Conservation (phyloP, 2,329 filamentous ascomycete genomes). For the Simplicillium sp. region DNA sequence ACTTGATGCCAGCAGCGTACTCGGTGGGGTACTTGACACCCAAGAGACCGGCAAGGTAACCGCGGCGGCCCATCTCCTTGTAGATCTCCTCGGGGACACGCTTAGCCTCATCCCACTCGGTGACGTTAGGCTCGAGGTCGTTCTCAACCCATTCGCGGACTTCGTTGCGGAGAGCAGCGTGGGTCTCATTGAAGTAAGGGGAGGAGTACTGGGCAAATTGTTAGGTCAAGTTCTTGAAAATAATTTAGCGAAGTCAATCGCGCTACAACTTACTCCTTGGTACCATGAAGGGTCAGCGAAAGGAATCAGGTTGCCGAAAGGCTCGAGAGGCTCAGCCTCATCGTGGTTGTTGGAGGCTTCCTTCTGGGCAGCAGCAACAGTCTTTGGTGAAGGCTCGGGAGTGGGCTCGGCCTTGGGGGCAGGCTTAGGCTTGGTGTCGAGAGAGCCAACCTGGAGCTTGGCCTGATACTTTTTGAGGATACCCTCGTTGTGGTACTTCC, state of each 20-base stretch:
- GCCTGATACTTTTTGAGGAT: constrained; percentile 80
- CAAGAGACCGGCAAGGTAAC: constrained; percentile 86
- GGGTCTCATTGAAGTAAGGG: constrained; percentile 91
- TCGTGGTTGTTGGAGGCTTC: constrained; percentile 34
- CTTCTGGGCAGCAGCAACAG: constrained; percentile 28
- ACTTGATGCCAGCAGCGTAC: constrained; percentile 61
- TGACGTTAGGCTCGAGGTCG: constrained; percentile 83
- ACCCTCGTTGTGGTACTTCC: constrained; percentile 74
- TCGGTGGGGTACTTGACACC: constrained; percentile 74
- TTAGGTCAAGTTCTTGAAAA: background rate
- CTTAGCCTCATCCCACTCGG: constrained; percentile 95
- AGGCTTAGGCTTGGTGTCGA: constrained; percentile 76
- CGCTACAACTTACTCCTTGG: constrained; percentile 49
- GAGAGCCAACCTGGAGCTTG: constrained; percentile 72
- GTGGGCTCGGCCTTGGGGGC: constrained; percentile 41
- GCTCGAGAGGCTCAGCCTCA: constrained; percentile 66
- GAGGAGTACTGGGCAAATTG: constrained; percentile 67
- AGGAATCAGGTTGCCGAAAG: constrained; percentile 78
- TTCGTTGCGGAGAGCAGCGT: constrained; percentile 83
- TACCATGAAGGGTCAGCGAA: constrained; percentile 94
- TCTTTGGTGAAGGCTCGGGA: constrained; percentile 23
- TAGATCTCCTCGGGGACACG: constrained; percentile 82
- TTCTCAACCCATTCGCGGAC: constrained; percentile 85
- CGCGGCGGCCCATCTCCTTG: constrained; percentile 87
- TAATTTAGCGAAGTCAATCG: background rate